Evolutionary conservation across 78 protist genomes (phyloP), one percentile per base, ranked within the genome.

Genomic region (Polysphondylium violaceum): DNA sequence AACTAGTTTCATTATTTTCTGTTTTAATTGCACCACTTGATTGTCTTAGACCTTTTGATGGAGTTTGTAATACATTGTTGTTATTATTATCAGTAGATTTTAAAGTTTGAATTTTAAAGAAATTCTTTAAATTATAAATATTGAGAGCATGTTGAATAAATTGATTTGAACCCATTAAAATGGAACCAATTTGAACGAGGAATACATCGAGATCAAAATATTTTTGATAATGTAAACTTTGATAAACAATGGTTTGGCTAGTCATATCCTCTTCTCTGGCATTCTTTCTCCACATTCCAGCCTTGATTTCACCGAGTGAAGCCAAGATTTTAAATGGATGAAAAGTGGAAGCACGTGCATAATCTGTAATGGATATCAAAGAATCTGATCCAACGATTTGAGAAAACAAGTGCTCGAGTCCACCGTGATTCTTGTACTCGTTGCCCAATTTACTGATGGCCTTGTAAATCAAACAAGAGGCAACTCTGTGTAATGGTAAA

Each of bases 211-310:
- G 53, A 58, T 83, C 91, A 60, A 31, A 83, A 53, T 68, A 83
- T 50, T 74, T 35, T 36, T 83, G 77, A 36, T 53, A 83, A 64
- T 83, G 73, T n/a, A 83, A 56, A 69, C 79, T 69, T 40, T 55
- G 77, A 44, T 83, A 83, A 21, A 83, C 61, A 0, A 59, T 36
- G 2, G 91, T 27, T 59, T 83, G 91, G 3, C 55, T 29, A 1
- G 36, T 19, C 91, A 83, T 83, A 59, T 83, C 91, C 38, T 83
- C 91, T 21, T 83, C 91, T 8, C 91, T 16, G 21, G 81, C 91
- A 41, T 83, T 56, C 23, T 71, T 16, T 43, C 79, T 36, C 91
- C 91, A 83, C 72, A 83, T 43, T 2, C 91, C 91, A 29, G 91
- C 58, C 63, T 59, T 83, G 35, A 83, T 83, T 36, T 83, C 91